phyloP scores from a whole-genome alignment of 2,329 filamentous ascomycete species.

The Fusarium nisikadoi region DNA sequence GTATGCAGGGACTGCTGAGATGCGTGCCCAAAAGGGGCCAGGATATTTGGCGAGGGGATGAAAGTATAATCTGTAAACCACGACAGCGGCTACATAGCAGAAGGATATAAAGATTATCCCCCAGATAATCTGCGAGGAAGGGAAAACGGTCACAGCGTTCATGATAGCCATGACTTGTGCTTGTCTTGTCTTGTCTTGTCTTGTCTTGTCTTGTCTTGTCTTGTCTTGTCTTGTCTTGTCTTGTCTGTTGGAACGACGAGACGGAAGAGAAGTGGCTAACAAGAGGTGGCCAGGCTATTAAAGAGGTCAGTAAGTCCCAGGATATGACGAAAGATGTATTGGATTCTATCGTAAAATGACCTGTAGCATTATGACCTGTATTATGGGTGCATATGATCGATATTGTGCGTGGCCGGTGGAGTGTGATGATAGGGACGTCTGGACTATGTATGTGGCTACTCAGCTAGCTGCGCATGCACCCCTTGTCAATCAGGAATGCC shows the following conservation, averaged over 20 bases:
- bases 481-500: background rate
- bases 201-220: too few species aligned
- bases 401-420: background rate
- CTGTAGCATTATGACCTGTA: background rate
- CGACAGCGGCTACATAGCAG: background rate
- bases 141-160: background rate
- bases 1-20: constrained; percentile 44
- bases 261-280: background rate
- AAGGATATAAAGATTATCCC: background rate
- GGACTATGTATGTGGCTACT: background rate
- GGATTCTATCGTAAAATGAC: background rate
- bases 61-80: constrained; percentile 52
- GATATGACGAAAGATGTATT: background rate
- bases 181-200: background rate
- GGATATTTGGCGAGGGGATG: constrained; percentile 64
- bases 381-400: background rate
- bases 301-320: background rate
- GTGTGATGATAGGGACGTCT: background rate
- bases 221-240: background rate
- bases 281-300: background rate
- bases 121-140: background rate
- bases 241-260: background rate
- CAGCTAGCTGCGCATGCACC: background rate
- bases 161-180: background rate
- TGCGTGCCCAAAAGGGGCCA: constrained; percentile 64